A percentile compares a stretch with the other conserved stretches of the same genome.
phyloP scores from a whole-genome alignment of 306 rosid species.

The Castanea mollissima region DNA sequence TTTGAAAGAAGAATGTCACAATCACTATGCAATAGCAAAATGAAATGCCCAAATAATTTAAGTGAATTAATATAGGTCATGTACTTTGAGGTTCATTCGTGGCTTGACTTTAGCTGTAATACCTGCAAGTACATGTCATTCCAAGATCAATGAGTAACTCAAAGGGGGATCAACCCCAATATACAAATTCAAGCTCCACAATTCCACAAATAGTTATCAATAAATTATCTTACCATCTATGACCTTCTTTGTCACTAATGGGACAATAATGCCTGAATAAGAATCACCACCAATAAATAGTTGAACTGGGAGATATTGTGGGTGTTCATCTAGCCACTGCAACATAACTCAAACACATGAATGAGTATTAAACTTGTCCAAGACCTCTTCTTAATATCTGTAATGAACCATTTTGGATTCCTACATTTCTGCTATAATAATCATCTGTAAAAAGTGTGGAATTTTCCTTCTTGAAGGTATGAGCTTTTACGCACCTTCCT shows the following conservation, averaged over 20 bases:
- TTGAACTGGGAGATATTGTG: constrained; percentile 10
- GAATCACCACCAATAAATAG: constrained; percentile 26
- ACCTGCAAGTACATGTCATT: neutral
- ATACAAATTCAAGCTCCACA: neutral
- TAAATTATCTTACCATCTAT: constrained; percentile 8
- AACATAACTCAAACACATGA: neutral
- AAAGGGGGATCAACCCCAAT: neutral
- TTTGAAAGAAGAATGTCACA: neutral
- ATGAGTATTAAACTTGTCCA: neutral
- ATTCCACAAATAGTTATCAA: neutral
- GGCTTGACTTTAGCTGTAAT: constrained; percentile 18
- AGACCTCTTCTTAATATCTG: neutral
- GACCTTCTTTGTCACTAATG: constrained; percentile 9
- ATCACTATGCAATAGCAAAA: neutral
- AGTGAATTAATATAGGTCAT: neutral
- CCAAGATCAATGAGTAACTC: neutral
- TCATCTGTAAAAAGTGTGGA: neutral
- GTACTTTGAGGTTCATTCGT: constrained; percentile 19
- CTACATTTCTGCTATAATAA: neutral
- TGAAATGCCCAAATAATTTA: neutral
- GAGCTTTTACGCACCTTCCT: constrained; percentile 9
- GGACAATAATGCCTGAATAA: constrained; percentile 17
- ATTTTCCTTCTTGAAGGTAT: neutral
- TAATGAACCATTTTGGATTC: neutral
- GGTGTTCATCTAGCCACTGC: constrained; percentile 24